Evolutionary conservation across 1,284 basidiomycete species (phyloP).

Genomic region (Heterobasidion occidentale): DNA sequence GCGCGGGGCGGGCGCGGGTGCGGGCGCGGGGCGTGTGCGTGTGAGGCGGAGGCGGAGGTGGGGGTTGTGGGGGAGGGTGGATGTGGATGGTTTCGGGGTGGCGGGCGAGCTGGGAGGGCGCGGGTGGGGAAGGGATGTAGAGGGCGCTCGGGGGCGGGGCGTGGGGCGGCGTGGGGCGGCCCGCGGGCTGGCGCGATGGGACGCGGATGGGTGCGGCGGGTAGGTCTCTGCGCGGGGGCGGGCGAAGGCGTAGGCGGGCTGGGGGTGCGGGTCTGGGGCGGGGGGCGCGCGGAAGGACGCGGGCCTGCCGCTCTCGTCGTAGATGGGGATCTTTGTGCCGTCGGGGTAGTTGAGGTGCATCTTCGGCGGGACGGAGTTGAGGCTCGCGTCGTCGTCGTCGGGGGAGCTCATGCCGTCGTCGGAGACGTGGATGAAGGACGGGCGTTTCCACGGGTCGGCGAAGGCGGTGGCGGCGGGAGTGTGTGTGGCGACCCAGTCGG

Average conservation of each 20-base stretch:
- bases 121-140: slow-evolving; percentile 7
- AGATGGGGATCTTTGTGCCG: slow-evolving; percentile 26
- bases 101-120: slow-evolving; percentile 1
- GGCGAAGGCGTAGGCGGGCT: neutral
- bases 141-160: slow-evolving; percentile 6
- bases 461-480: slow-evolving; percentile 32
- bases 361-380: slow-evolving; percentile 58
- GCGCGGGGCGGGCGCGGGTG: neutral
- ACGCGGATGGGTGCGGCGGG: slow-evolving; percentile 5
- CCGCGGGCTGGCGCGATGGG: neutral
- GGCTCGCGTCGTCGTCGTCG: slow-evolving; percentile 54
- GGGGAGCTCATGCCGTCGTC: slow-evolving; percentile 37
- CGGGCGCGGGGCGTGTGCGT: neutral
- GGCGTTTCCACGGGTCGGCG: slow-evolving; percentile 51
- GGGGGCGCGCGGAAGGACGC: neutral
- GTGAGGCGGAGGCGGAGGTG: neutral
- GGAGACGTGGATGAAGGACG: slow-evolving; percentile 37
- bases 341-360: slow-evolving; percentile 64
- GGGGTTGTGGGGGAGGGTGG: slow-evolving; percentile 7
- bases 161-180: neutral
- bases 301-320: neutral
- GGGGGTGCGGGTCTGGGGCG: neutral
- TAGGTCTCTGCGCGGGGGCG: neutral
- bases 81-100: slow-evolving; percentile 11
- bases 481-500: slow-evolving; percentile 40